Evolutionary conservation across 306 rosid genomes (phyloP).

Genomic region (Sicyos edulis): DNA sequence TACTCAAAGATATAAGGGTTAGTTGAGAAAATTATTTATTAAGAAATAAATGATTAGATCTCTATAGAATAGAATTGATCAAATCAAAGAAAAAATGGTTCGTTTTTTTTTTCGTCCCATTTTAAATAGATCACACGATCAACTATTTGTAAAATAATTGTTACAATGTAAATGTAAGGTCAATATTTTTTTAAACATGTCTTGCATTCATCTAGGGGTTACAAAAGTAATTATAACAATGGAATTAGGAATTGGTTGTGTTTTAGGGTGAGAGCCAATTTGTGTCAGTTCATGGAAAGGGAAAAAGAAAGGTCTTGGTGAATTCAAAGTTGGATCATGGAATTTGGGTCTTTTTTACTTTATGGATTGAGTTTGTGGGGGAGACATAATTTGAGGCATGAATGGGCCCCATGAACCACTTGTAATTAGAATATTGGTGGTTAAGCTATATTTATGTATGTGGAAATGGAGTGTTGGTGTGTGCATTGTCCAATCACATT

Average conservation of each 20-base stretch:
- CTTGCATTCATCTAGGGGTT: too few species aligned
- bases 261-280: too few species aligned
- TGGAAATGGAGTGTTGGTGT: neutral
- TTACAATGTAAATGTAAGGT: too few species aligned
- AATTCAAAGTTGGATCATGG: neutral
- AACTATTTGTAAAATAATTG: too few species aligned
- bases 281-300: too few species aligned
- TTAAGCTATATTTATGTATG: neutral
- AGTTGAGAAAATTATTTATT: too few species aligned
- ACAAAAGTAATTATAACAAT: too few species aligned
- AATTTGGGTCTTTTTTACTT: neutral
- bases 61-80: neutral
- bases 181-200: too few species aligned
- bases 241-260: too few species aligned
- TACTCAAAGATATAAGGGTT: neutral
- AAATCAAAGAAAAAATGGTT: neutral
- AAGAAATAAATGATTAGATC: neutral
- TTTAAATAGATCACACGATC: too few species aligned
- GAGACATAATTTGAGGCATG: neutral
- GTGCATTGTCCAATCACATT: slow-evolving; percentile 9
- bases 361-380: neutral
- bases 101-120: neutral
- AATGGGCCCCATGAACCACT: neutral
- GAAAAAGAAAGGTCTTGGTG: neutral
- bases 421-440: neutral